phyloP scores from a whole-genome alignment of 345 rosid genomes.

The Syzygium jambos region DNA sequence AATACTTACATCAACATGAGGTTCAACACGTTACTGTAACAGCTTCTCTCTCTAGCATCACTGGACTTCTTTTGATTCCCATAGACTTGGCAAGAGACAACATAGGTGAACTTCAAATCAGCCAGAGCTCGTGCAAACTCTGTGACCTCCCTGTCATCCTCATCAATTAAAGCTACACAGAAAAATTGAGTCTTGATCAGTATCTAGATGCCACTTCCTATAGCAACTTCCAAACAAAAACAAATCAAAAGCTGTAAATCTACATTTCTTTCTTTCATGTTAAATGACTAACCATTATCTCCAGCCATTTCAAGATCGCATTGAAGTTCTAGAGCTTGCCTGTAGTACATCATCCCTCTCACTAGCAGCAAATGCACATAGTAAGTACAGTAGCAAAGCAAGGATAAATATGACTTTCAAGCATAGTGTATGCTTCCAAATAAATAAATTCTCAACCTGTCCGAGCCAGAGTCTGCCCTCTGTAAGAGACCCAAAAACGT shows the following conservation, averaged over 20 bases:
- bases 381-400: not conserved
- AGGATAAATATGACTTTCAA: not conserved
- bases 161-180: conserved; percentile 32
- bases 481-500: conserved; percentile 87
- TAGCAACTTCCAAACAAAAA: not conserved
- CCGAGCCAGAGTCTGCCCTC: conserved; percentile 91
- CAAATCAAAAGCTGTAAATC: not conserved
- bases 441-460: conserved; percentile 40
- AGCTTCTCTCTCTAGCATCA: conserved; percentile 43
- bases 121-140: conserved; percentile 63
- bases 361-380: conserved; percentile 28
- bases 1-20: conserved; percentile 83
- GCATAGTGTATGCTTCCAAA: not conserved
- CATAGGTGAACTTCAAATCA: conserved; percentile 88
- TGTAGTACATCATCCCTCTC: conserved; percentile 98
- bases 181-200: not conserved
- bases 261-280: not conserved
- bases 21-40: conserved; percentile 66
- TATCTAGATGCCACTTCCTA: not conserved
- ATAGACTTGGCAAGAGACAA: conserved; percentile 93
- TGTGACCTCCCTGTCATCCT: conserved; percentile 4
- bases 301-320: conserved; percentile 55
- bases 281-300: conserved; percentile 42
- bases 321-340: conserved; percentile 69
- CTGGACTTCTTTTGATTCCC: conserved; percentile 75